Base-by-base conservation (phyloP, 192 early-diverging fungal species). In the Chytriomyces confervae region DNA sequence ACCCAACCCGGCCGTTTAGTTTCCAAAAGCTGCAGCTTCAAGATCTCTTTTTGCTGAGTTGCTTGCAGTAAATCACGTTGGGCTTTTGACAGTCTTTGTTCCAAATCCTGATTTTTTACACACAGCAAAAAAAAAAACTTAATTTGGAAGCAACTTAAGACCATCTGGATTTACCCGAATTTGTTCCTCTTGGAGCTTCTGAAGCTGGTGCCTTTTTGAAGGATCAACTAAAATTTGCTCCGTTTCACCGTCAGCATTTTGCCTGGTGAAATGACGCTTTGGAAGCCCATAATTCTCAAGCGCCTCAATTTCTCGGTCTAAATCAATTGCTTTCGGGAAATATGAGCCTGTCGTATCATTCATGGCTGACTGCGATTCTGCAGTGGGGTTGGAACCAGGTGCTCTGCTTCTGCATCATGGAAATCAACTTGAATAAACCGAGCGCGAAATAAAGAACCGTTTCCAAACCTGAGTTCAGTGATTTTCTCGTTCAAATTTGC, bases 21-120 rank as follows among this genome's bases (percentile, higher is more conserved):
- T 47, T 83, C 79, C 47, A 85, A 69, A 18, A 83, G 79, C 70
- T 83, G 79, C 8, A 85, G 74, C 45, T 81, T 75, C n/a, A 85
- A 69, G 20, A 85, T 50, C 29, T 85, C 84, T 5, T 29, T 20
- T 48, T 85, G 79, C 53, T 85, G 77, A 50, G 72, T 80, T 27
- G 84, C 62, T 51, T 64, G 68, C 7, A 16, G 43, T 6, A 78
- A 61, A 20, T 80, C 78, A 10, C 27, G 23, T 24, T 75, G 46
- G 24, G 69, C 43, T 7, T 64, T 60, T 13, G 29, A 62, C n/a
- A 80, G 61, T 61, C 78, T 75, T 53, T 79, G 72, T 62, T 77
- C 44, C 27, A 84, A 61, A 36, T 53, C 51, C 77, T 82, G 57
- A 16, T 57, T 13, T 13, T 57, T 57, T 57, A 20, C 1, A n/a